A percentile compares a stretch with the other conserved stretches of the same genome.
Evolutionary conservation across 495 filamentous ascomycete genomes (phyloP).

Genomic region (Penicillium egyptiacum): DNA sequence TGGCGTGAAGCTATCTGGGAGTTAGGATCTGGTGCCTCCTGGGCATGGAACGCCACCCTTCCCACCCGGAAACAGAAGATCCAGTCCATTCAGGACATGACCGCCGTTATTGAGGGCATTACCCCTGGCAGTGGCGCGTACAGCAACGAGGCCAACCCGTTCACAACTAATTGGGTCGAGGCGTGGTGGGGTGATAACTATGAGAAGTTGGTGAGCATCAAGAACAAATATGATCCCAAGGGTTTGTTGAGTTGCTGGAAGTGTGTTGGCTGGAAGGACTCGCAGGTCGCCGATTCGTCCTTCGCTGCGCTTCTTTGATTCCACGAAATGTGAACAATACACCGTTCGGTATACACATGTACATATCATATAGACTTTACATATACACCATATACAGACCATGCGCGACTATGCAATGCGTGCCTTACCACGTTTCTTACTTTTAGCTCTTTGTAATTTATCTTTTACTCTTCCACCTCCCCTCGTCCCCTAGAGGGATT

Average conservation of each 20-base stretch:
- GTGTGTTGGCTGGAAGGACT: neutral
- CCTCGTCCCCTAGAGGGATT: neutral
- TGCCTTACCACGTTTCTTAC: neutral
- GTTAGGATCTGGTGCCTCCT: conserved; percentile 32
- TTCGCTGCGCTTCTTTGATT: neutral
- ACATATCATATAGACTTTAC: neutral
- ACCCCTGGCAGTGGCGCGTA: conserved; percentile 48
- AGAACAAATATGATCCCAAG: neutral
- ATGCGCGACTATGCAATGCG: neutral
- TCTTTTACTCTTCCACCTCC: neutral
- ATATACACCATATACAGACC: neutral
- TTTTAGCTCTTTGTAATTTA: conserved; percentile 1
- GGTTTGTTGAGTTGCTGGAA: neutral
- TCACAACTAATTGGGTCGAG: conserved; percentile 44
- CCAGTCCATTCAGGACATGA: neutral
- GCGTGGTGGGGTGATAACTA: conserved; percentile 25
- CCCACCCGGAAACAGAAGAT: neutral
- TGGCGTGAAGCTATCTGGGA: conserved; percentile 47
- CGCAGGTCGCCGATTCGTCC: neutral
- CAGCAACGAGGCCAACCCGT: conserved; percentile 48
- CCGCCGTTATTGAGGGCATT: conserved; percentile 32
- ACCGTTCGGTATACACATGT: neutral
- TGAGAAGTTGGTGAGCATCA: neutral
- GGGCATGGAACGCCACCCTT: neutral
- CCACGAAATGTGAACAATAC: neutral